Base-by-base conservation (phyloP, 805 yeast genomes). In the Candida palmyrensis region DNA sequence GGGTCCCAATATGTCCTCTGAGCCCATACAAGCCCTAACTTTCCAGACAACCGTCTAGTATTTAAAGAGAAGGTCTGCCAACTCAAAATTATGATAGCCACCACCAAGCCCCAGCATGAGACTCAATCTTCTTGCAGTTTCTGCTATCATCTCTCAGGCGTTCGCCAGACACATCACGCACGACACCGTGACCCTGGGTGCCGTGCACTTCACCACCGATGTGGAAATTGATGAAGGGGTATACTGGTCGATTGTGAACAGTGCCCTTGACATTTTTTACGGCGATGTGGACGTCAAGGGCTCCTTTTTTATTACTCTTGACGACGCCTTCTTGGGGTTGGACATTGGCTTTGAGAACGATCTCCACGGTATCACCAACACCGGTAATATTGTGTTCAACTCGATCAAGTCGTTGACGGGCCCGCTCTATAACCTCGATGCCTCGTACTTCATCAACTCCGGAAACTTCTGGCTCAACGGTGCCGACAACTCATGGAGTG, bases 231-330 rank as follows among this genome's bases (percentile, higher is more conserved):
- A 30, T n/a, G 31, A 45, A 1, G 55, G 51, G 25, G 57, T 42
- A 3, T 48, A 42, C 31, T 55, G 49, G 42, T 53, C 62, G 9
- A 51, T 56, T 21, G 42, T 55, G 25, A 42, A 51, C 30, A 50
- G 49, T 32, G 41, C 49, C 5, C 6, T 42, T n/a, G 38, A 47
- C 8, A 36, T 40, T 11, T 35, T 55, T 14, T 39, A 47, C 27
- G 62, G 64, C 21, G 16, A 27, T 14, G 39, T 57, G 14, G 30
- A 40, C 32, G 39, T 39, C 16, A 21, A 47, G 8, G 59, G 58
- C 22, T 52, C 42, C 9, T 48, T 54, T 28, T 57, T 45, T 25
- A 41, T 54, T 16, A 35, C 53, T 6, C 37, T 50, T n/a, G 27
- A 43, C 10, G 40, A 37, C 12, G 18, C 36, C 6, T 27, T 40